A percentile compares a stretch with the other conserved stretches of the same genome.
phyloP scores from a whole-genome alignment of 2,329 filamentous ascomycete genomes.

The Diaporthe velutina region DNA sequence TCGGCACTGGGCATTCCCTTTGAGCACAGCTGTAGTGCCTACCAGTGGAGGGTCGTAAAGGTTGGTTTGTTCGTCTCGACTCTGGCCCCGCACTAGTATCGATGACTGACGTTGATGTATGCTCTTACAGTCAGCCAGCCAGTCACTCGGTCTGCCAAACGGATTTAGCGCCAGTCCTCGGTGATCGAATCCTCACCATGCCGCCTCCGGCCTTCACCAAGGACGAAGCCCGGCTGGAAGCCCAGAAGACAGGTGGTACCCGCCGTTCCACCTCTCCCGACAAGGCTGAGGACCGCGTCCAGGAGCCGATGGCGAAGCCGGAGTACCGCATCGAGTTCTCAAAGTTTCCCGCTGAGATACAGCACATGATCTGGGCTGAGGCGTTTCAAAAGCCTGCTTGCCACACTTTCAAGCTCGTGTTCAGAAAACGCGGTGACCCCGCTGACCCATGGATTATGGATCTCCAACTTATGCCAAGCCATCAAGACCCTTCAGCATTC shows the following conservation, averaged over 20 bases:
- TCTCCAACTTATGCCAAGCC: not conserved
- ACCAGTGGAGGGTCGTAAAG: not conserved
- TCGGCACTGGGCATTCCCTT: not conserved
- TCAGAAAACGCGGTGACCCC: no score
- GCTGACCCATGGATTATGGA: no score
- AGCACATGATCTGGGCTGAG: constrained; percentile 41
- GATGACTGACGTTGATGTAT: not conserved
- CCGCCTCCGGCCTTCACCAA: not conserved
- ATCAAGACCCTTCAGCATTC: constrained; percentile 26
- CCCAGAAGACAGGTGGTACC: not conserved
- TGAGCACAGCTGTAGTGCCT: not conserved
- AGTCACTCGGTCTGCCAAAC: not conserved
- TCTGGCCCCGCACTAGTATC: not conserved
- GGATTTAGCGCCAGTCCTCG: not conserved
- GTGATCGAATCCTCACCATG: not conserved
- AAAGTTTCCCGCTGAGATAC: constrained; percentile 40
- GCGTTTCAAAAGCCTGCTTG: constrained; percentile 40
- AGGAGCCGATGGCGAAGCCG: not conserved
- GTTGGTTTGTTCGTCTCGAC: not conserved
- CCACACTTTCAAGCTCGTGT: constrained; percentile 37
- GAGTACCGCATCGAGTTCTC: not conserved
- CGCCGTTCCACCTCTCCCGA: not conserved
- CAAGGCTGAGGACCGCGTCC: not conserved
- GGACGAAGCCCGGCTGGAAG: not conserved
- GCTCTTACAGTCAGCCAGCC: not conserved